These are phyloP conservation scores for Pythium angustatum DNA, from an alignment of 352 stramenopile genomes.

Conservation along the genomic window DNA sequence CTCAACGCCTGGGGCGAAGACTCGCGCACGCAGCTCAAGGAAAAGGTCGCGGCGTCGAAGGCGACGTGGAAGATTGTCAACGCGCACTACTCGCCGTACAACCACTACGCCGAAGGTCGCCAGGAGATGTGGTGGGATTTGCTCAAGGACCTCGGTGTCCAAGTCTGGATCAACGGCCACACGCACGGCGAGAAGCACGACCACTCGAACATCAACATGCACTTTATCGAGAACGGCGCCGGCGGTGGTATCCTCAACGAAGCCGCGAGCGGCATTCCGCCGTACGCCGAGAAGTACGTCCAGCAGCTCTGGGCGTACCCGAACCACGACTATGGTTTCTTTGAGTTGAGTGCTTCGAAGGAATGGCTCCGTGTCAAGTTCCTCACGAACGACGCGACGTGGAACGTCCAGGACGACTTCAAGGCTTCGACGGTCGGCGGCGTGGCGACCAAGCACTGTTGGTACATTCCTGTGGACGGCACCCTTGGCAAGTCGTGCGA, in stretches of 20 bases:
- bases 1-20: constrained; percentile 61
- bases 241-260: constrained; percentile 76
- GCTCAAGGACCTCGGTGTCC: constrained; percentile 53
- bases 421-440: constrained; percentile 47
- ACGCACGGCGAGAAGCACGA: constrained; percentile 80
- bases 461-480: constrained; percentile 59
- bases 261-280: constrained; percentile 63
- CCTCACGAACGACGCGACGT: constrained; percentile 66
- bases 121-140: constrained; percentile 56
- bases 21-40: constrained; percentile 48
- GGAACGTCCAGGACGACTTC: constrained; percentile 56
- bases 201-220: constrained; percentile 57
- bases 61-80: constrained; percentile 86
- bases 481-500: constrained; percentile 35
- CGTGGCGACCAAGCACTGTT: constrained; percentile 71
- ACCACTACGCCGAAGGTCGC: constrained; percentile 59
- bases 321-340: constrained; percentile 72
- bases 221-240: constrained; percentile 81
- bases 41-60: constrained; percentile 58
- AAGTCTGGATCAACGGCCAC: constrained; percentile 72
- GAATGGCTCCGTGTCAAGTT: constrained; percentile 66
- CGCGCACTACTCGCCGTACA: constrained; percentile 82
- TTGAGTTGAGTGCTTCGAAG: constrained; percentile 55
- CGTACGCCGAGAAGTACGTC: constrained; percentile 55
- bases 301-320: constrained; percentile 68